Base-by-base conservation (phyloP, 345 rosid genomes). In the Mallotus nudiflorus region DNA sequence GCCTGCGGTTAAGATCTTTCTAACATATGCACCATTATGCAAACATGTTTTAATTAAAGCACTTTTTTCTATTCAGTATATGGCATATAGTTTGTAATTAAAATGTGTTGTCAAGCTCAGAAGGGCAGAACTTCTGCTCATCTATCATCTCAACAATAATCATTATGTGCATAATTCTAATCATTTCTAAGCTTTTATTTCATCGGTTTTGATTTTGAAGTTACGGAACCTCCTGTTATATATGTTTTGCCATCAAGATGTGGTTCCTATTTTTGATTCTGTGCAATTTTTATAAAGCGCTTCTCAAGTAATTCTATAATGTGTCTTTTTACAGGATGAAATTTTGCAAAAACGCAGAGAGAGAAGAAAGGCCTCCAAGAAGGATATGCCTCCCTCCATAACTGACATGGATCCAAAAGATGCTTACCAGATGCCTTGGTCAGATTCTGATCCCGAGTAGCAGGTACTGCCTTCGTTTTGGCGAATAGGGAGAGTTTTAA, bases 381-480 rank as follows among this genome's bases (percentile, higher is more conserved):
- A 73, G 71, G 83, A 85, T 66, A 44, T 7, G 58, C 80, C 93
- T 66, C 68, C 93, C 70, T 91, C 95, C 8, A 77, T 94, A 40
- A 87, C 97, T 10, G 96, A 94, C 73, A 51, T 24, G 52, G 90
- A 85, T 57, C 97, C 96, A 59, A 82, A 71, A 80, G 85, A 87
- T 84, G 88, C 91, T 62, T 80, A 78, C 71, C 91, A 93, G 71
- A 73, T 83, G 85, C 86, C 88, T 0, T 63, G 87, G 22, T 82
- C 89, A 28, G 93, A 87, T 73, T 87, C 97, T 15, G 96, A 89
- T 58, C 75, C 90, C 2, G 85, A 89, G 29, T 87, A 83, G 75
- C 45, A 20, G 42, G 60, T 55, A 25, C 58, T 31, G 66, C 40
- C 8, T 14, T 24, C 4, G 37, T 44, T 63, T 39, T 54, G 35